Evolutionary conservation across 148 eudicot genomes (phyloP).

Genomic region (Silene uniflora): DNA sequence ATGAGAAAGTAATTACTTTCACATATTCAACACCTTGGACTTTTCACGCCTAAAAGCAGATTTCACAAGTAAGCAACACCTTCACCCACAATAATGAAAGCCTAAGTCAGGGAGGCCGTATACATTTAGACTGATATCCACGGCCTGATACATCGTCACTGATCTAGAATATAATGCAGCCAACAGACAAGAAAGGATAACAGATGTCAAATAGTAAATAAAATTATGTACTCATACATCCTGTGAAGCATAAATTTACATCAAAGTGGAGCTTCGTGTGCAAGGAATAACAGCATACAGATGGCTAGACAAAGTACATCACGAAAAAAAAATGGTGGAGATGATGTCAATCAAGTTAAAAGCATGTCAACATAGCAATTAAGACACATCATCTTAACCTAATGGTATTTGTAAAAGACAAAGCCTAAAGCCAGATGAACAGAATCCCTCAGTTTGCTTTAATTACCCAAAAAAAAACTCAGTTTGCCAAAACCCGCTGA

Average conservation of each 20-base stretch:
- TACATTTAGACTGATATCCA: neutral
- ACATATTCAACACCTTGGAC: neutral
- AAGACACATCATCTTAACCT: neutral
- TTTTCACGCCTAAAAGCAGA: neutral
- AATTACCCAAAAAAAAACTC: neutral
- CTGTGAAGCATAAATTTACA: neutral
- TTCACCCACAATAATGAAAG: slow-evolving; percentile 1
- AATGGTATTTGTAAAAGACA: neutral
- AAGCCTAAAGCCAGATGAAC: neutral
- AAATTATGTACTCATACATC: neutral
- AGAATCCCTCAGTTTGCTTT: neutral
- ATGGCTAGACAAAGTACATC: neutral
- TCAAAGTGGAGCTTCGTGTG: neutral
- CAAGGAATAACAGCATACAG: too few relatives aligned
- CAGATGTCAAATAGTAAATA: neutral
- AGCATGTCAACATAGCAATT: neutral
- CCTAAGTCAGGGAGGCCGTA: neutral
- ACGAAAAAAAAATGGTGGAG: neutral
- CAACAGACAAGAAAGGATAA: neutral
- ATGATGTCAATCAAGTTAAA: neutral
- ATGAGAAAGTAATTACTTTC: neutral
- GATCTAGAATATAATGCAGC: neutral
- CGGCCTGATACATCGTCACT: neutral
- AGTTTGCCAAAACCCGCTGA: neutral
- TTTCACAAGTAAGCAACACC: neutral